Percentiles rank a stretch among this genome's conserved stretches.
Evolutionary conservation across 2,329 filamentous ascomycete genomes (phyloP).

Genomic region (Fusarium papillatum): DNA sequence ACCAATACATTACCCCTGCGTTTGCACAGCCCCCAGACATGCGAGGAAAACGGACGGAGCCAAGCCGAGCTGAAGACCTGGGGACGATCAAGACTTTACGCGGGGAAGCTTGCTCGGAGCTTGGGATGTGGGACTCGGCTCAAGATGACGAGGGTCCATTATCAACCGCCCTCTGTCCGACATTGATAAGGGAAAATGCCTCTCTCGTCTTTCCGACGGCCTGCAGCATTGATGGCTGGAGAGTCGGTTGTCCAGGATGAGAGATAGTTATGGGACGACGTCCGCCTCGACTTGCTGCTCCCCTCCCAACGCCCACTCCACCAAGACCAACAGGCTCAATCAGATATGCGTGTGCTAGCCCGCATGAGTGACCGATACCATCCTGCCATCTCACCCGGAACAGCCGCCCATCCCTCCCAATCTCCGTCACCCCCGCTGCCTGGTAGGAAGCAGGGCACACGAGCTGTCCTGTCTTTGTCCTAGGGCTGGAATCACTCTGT

Average conservation of each 20-base stretch:
- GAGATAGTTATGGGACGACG: slow-evolving; percentile 6
- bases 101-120: slow-evolving; percentile 19
- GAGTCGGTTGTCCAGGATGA: not conserved
- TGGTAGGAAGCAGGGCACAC: slow-evolving; percentile 8
- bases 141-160: slow-evolving; percentile 13
- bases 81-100: not conserved
- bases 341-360: slow-evolving; percentile 21
- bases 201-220: not conserved
- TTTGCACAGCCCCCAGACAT: slow-evolving; percentile 37
- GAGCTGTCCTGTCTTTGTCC: slow-evolving; percentile 2
- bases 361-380: slow-evolving; percentile 13
- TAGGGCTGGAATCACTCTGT: slow-evolving; percentile 15
- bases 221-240: not conserved
- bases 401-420: slow-evolving; percentile 16
- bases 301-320: slow-evolving; percentile 9
- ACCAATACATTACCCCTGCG: slow-evolving; percentile 36
- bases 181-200: not conserved
- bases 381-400: slow-evolving; percentile 9
- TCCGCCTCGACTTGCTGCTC: not conserved
- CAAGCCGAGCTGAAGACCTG: slow-evolving; percentile 40
- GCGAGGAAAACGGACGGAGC: slow-evolving; percentile 16
- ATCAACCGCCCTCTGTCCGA: not conserved
- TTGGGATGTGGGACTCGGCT: not conserved
- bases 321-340: not conserved
- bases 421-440: slow-evolving; percentile 21